phyloP scores from a whole-genome alignment of 2,329 filamentous ascomycete genomes.

The Aspergillus pseudoglaucus region DNA sequence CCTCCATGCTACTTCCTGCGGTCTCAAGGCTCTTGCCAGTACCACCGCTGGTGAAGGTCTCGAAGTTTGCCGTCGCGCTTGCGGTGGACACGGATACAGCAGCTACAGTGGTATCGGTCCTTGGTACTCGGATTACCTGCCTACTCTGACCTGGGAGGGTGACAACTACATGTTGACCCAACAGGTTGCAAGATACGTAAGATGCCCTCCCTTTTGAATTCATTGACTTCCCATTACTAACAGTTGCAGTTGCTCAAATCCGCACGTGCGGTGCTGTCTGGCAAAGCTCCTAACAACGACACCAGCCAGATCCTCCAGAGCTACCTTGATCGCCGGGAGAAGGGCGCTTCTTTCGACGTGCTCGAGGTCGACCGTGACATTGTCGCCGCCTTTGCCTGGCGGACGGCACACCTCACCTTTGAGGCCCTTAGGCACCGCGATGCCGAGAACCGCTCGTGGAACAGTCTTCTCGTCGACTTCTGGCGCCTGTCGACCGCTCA shows the following conservation, averaged over 20 bases:
- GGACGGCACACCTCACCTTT: slow-evolving; percentile 66
- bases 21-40: slow-evolving; percentile 66
- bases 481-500: slow-evolving; percentile 69
- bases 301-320: slow-evolving; percentile 59
- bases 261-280: slow-evolving; percentile 61
- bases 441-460: slow-evolving; percentile 69
- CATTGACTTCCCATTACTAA: slow-evolving; percentile 2
- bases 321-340: slow-evolving; percentile 60
- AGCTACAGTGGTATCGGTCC: slow-evolving; percentile 69
- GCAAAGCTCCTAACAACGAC: slow-evolving; percentile 60
- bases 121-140: slow-evolving; percentile 70
- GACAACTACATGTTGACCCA: slow-evolving; percentile 81
- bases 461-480: slow-evolving; percentile 70
- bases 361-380: slow-evolving; percentile 64
- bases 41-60: slow-evolving; percentile 68
- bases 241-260: slow-evolving; percentile 59
- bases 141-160: slow-evolving; percentile 66
- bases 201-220: slow-evolving; percentile 12
- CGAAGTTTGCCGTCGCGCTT: slow-evolving; percentile 67
- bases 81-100: slow-evolving; percentile 70
- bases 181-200: slow-evolving; percentile 65
- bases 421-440: slow-evolving; percentile 69
- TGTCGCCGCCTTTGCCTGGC: slow-evolving; percentile 69
- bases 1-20: slow-evolving; percentile 69
- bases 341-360: slow-evolving; percentile 68